Evolutionary conservation across 2,329 filamentous ascomycete genomes (phyloP), one percentile per base, ranked within the genome.

Genomic region (Colletotrichum graminicola): DNA sequence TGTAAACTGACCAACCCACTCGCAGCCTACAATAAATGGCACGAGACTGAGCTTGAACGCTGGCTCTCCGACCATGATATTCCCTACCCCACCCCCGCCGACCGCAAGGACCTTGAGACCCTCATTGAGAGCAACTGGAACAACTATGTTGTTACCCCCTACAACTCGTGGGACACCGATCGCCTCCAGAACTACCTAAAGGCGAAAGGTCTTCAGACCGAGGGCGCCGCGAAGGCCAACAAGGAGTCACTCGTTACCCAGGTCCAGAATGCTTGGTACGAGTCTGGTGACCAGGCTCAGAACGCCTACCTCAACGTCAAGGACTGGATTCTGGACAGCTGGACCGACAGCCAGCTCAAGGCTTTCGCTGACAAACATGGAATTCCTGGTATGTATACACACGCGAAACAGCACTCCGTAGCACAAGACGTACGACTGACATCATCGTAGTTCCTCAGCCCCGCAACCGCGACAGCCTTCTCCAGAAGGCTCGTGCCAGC

Each of bases 11-110:
- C 55, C 34, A 21, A 2, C 1, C 74, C 73, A 71, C 21, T 39
- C 26, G 60, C 78, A 97, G 95, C 92, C 21, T 98, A 98, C 87
- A 98, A 98, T 85, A 98, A 96, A 82, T 99, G 96, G 96, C 95
- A 98, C 78, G 92, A 98, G 86, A 97, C 94, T 29, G 96, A 99
- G 87, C 90, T 99, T 39, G 95, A 99, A 85, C 90, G 95, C 78
- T 99, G 96, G 96, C 90, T 99, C 61, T 93, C 93, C 39, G 96
- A 99, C 80, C 89, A 98, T 84, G 90, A 95, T 80, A 87, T 99
- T 69, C 94, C 95, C 12, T 94, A 98, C 81, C 94, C 96, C n/a
- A 91, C 90, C 14, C 90, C 95, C 14, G 91, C 95, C 60, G 94
- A 98, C 82, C 94, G 96, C 78, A 97, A 96, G 83, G 94, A 97